Conservation (phyloP, 352 stramenopile genomes). For the Phytophthora cryptogea region DNA sequence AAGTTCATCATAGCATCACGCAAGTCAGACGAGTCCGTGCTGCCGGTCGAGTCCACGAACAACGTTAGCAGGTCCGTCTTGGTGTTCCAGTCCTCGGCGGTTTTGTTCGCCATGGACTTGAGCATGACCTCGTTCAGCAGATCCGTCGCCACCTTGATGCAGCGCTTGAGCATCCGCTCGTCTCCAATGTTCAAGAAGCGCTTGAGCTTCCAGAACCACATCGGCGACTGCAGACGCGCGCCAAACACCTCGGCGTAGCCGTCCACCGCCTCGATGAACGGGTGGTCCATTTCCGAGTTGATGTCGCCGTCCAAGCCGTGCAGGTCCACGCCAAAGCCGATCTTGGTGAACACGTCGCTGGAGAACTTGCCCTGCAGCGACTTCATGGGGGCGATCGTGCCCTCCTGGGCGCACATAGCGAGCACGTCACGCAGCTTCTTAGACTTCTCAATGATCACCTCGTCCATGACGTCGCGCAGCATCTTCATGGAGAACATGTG, state of each 20-base stretch:
- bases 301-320: slow-evolving; percentile 38
- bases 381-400: slow-evolving; percentile 34
- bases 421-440: slow-evolving; percentile 39
- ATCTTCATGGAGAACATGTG: slow-evolving; percentile 75
- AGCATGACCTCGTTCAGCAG: slow-evolving; percentile 51
- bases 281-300: slow-evolving; percentile 40
- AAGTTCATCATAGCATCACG: slow-evolving; percentile 73
- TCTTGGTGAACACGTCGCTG: slow-evolving; percentile 76
- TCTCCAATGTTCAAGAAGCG: slow-evolving; percentile 40
- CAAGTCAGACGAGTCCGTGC: slow-evolving; percentile 41
- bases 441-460: slow-evolving; percentile 44
- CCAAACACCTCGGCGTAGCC: slow-evolving; percentile 32
- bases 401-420: slow-evolving; percentile 13
- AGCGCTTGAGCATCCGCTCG: slow-evolving; percentile 41
- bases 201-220: slow-evolving; percentile 57
- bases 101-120: slow-evolving; percentile 42
- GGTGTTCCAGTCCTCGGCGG: slow-evolving; percentile 20
- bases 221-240: slow-evolving; percentile 50
- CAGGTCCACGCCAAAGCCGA: slow-evolving; percentile 77
- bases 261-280: slow-evolving; percentile 59
- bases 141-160: slow-evolving; percentile 42
- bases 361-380: slow-evolving; percentile 61
- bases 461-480: slow-evolving; percentile 39
- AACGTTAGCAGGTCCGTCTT: slow-evolving; percentile 51
- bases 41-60: slow-evolving; percentile 45